Evolutionary conservation across 306 rosid species (phyloP), one percentile per base, ranked within the genome.

Genomic region (Arachis stenosperma): DNA sequence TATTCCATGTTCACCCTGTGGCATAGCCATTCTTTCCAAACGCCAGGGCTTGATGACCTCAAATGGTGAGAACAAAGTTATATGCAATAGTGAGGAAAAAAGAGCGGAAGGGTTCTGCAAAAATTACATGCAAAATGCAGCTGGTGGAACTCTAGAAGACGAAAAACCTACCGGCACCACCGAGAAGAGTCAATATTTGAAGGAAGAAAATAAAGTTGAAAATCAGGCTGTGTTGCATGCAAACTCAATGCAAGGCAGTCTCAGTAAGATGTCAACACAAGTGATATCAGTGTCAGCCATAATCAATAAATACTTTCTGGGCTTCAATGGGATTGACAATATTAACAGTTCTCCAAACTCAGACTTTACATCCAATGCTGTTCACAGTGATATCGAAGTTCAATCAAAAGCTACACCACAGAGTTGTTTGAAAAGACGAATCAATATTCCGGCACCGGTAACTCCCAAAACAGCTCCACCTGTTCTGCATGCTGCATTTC

Each of bases 271-370:
- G 71, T 88, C 88, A 33, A 73, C 90, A 73, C 88, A 88, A 80
- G 89, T 70, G 59, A 70, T 85, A 80, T 88, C 94, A 5, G 94
- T 88, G 63, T 65, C 89, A 0, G 84, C 88, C 67, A 82, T 90
- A 77, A 88, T 90, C 56, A 75, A 70, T 39, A 85, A 82, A 75
- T 88, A 88, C 67, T 87, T 90, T 79, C 40, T 83, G 13, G 65
- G 69, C 60, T 53, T 50, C 55, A 73, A 78, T 53, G 88, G 74
- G 53, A 74, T 78, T 43, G 68, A 67, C 74, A 79, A 61, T 53
- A 46, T 44, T 17, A 46, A 65, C 62, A 70, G 81, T 77, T 87
- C 87, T 81, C 73, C 84, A 53, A 70, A 62, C 64, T 75, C 83
- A 5, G 86, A 69, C 46, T 79, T 78, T 61, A 81, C 86, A 70